Evolutionary conservation across 345 rosid genomes (phyloP).

Genomic region (Lepidium africanum): DNA sequence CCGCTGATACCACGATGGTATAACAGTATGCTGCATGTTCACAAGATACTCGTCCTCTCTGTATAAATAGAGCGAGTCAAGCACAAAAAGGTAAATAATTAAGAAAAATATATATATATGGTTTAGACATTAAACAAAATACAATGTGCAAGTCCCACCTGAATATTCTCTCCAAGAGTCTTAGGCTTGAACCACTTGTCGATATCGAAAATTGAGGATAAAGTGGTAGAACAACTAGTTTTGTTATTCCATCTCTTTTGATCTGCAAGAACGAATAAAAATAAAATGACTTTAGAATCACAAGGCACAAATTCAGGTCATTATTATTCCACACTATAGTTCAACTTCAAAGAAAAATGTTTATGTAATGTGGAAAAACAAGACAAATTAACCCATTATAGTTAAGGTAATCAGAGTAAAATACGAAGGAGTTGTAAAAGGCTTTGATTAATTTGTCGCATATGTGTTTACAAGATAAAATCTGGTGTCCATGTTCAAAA

Average conservation of each 20-base stretch:
- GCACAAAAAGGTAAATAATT: slow-evolving; percentile 10
- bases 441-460: not conserved
- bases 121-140: slow-evolving; percentile 2
- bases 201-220: slow-evolving; percentile 99
- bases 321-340: not conserved
- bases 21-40: slow-evolving; percentile 97
- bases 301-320: not conserved
- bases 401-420: not conserved
- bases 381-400: not conserved
- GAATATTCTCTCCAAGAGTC: slow-evolving; percentile 89
- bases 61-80: slow-evolving; percentile 11
- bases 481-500: not conserved
- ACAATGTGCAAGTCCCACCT: slow-evolving; percentile 40
- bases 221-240: slow-evolving; percentile 96
- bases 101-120: not conserved
- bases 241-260: slow-evolving; percentile 79
- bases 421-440: not conserved
- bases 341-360: not conserved
- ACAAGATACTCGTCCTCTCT: slow-evolving; percentile 98
- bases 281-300: not conserved
- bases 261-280: slow-evolving; percentile 39
- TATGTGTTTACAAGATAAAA: not conserved
- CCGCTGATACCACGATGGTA: slow-evolving; percentile 99
- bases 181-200: slow-evolving; percentile 96
- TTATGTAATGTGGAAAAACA: not conserved